Conservation (phyloP, 2,329 filamentous ascomycete genomes). For the Cladosporium halotolerans region DNA sequence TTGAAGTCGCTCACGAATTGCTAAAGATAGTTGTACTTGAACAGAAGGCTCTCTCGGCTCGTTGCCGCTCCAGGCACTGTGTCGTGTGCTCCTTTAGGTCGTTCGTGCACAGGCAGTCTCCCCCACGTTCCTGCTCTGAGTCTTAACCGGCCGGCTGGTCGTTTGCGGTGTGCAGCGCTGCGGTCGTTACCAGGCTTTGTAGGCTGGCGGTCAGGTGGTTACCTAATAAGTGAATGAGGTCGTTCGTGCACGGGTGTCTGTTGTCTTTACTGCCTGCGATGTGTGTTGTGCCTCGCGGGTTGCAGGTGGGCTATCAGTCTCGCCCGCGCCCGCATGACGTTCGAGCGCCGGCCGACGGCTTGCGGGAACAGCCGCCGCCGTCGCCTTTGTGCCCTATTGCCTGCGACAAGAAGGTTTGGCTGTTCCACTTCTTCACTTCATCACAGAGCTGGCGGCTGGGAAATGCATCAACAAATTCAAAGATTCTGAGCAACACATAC, state of each 20-base stretch:
- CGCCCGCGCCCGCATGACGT: slow-evolving; percentile 1
- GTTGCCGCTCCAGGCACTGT: neutral
- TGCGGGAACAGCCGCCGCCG: no score
- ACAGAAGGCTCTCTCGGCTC: neutral
- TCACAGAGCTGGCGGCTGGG: no score
- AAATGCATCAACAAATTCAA: no score
- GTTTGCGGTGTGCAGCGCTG: neutral
- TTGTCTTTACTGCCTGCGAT: neutral
- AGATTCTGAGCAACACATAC: no score
- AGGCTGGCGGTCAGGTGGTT: neutral
- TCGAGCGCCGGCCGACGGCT: neutral
- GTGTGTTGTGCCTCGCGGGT: neutral
- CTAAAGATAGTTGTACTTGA: neutral
- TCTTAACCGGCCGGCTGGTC: neutral
- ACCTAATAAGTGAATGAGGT: neutral
- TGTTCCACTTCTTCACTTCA: no score
- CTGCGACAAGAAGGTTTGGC: no score
- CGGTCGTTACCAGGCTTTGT: neutral
- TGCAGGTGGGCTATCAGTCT: neutral
- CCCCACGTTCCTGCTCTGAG: slow-evolving; percentile 5
- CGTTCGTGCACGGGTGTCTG: neutral
- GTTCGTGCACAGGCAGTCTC: neutral
- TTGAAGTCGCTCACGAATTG: neutral
- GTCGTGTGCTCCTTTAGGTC: neutral
- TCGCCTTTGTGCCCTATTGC: no score